Evolutionary conservation across 2,329 filamentous ascomycete species (phyloP).

Genomic region (Huntiella bhutanensis): DNA sequence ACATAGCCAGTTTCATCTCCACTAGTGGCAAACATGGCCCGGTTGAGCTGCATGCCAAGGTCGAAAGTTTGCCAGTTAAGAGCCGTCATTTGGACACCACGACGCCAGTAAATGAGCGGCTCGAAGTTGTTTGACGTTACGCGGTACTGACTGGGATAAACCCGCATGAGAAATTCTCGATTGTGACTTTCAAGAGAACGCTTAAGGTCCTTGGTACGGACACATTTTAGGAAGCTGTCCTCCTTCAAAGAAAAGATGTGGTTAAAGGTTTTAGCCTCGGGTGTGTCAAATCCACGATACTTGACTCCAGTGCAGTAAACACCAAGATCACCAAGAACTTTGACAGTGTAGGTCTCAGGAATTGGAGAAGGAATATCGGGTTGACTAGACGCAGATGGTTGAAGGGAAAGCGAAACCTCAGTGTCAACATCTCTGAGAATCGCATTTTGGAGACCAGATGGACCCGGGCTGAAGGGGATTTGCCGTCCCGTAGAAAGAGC

Average conservation of each 20-base stretch:
- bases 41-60: conserved; percentile 85
- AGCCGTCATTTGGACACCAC: conserved; percentile 92
- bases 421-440: conserved; percentile 45
- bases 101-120: conserved; percentile 80
- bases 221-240: conserved; percentile 65
- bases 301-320: conserved; percentile 61
- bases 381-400: no score
- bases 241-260: conserved; percentile 95
- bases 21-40: conserved; percentile 90
- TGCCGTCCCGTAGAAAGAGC: conserved; percentile 16
- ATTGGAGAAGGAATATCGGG: no score
- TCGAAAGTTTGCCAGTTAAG: conserved; percentile 98
- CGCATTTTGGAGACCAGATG: neutral
- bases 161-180: conserved; percentile 74
- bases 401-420: conserved; percentile 33
- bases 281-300: conserved; percentile 59
- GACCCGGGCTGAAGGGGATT: neutral
- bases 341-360: conserved; percentile 68
- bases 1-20: conserved; percentile 81
- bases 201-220: conserved; percentile 57
- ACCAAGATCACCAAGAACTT: conserved; percentile 65
- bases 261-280: conserved; percentile 72
- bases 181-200: conserved; percentile 74
- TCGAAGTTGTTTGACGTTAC: conserved; percentile 87
- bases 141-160: conserved; percentile 72